These are phyloP conservation scores for Leccinum holopus DNA, from an alignment of 1,284 basidiomycete species.

Conservation along the genomic window DNA sequence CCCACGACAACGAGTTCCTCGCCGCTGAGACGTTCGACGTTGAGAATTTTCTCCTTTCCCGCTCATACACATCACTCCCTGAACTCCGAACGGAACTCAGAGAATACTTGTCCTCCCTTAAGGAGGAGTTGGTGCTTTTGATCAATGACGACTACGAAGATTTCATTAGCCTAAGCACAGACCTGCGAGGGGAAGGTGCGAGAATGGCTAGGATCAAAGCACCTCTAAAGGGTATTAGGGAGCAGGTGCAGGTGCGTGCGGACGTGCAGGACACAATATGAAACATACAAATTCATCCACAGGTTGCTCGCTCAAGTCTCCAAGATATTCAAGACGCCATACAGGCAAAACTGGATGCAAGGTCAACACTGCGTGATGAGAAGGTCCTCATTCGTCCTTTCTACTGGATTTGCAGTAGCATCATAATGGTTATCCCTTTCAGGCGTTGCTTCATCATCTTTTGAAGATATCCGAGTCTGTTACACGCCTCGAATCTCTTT, in stretches of 20 bases:
- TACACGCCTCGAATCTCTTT: conserved; percentile 76
- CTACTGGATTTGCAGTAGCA: conserved; percentile 1
- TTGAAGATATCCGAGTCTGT: conserved; percentile 89
- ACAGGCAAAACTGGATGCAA: conserved; percentile 71
- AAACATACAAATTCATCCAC: conserved; percentile 2
- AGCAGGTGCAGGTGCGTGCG: conserved; percentile 63
- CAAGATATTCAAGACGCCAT: conserved; percentile 70
- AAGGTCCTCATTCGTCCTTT: conserved; percentile 53
- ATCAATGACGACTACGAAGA: conserved; percentile 99
- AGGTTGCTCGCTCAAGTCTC: conserved; percentile 68
- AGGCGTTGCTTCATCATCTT: conserved; percentile 81
- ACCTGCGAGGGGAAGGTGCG: conserved; percentile 79
- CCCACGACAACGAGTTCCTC: conserved; percentile 76
- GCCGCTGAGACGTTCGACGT: conserved; percentile 71
- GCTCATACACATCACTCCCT: conserved; percentile 82
- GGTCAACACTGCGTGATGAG: conserved; percentile 76
- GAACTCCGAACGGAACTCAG: conserved; percentile 87
- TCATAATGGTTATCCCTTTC: conserved; percentile 9
- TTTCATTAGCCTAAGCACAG: conserved; percentile 93
- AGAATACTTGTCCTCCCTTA: conserved; percentile 79
- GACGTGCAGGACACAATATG: not conserved
- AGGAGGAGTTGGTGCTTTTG: conserved; percentile 90
- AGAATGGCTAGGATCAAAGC: conserved; percentile 64
- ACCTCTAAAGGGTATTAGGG: conserved; percentile 64
- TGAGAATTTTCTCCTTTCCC: conserved; percentile 86